These are phyloP conservation scores for Xylaria longipes DNA, from an alignment of 495 filamentous ascomycete genomes.

Conservation along the genomic window DNA sequence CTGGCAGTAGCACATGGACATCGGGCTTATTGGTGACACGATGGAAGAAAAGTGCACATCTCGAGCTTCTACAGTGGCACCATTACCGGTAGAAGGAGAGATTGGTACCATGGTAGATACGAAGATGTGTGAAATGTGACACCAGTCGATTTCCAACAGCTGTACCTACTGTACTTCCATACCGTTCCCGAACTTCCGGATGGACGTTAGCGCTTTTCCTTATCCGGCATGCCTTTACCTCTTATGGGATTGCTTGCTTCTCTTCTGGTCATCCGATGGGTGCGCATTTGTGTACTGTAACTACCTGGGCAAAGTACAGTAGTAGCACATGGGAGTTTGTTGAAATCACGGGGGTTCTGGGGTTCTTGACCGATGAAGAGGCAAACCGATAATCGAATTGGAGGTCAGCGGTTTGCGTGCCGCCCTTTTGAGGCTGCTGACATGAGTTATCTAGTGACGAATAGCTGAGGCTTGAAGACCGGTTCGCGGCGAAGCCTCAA, in stretches of 20 bases:
- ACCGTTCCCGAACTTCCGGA: slow-evolving; percentile 15
- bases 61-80: not conserved
- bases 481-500: not conserved
- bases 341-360: slow-evolving; percentile 1
- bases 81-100: too few relatives aligned
- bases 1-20: not conserved
- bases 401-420: slow-evolving; percentile 7
- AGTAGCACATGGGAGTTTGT: not conserved
- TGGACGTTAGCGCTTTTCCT: not conserved
- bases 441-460: not conserved
- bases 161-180: not conserved
- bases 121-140: not conserved
- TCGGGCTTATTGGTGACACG: slow-evolving; percentile 4
- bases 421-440: slow-evolving; percentile 13
- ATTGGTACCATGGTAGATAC: slow-evolving; percentile 1
- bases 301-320: not conserved
- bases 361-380: slow-evolving; percentile 18
- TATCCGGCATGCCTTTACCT: slow-evolving; percentile 5
- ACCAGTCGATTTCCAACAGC: not conserved
- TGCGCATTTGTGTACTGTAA: not conserved
- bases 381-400: not conserved
- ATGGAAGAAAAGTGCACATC: not conserved
- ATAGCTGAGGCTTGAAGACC: not conserved
- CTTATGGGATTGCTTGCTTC: slow-evolving; percentile 11
- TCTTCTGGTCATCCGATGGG: slow-evolving; percentile 1